Conservation (phyloP, 108 stramenopile species). For the Schizochytrium sp. region DNA sequence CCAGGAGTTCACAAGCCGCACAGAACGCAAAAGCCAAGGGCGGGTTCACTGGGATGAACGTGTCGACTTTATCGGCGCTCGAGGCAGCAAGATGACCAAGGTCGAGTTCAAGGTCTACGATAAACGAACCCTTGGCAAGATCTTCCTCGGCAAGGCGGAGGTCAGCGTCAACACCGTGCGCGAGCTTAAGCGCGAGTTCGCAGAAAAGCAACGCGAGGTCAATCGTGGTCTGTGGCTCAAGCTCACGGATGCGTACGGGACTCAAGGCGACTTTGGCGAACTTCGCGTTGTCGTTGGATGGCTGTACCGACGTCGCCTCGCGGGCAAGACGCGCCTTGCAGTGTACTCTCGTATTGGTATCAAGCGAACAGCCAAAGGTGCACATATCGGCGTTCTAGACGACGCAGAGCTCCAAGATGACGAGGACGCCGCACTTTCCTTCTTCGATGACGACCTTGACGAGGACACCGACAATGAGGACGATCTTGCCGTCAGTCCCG, state of each 20-base stretch:
- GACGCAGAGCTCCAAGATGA: neutral
- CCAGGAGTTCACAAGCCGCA: neutral
- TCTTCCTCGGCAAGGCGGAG: neutral
- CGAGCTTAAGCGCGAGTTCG: neutral
- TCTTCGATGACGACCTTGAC: neutral
- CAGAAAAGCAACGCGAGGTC: neutral
- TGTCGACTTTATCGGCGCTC: neutral
- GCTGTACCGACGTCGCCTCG: neutral
- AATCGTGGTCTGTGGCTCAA: neutral
- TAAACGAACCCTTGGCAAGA: neutral
- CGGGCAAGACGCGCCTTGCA: neutral
- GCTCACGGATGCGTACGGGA: neutral
- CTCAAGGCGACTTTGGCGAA: neutral
- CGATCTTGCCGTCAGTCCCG: too few species aligned
- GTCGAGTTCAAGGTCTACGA: neutral
- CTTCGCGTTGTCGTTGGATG: neutral
- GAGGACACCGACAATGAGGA: neutral
- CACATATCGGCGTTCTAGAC: neutral
- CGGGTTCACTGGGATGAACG: constrained; percentile 1
- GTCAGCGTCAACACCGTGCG: constrained; percentile 1
- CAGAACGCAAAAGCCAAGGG: neutral
- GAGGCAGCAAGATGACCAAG: neutral
- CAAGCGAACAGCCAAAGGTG: neutral
- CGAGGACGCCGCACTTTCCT: neutral
- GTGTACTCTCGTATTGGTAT: neutral